Base-by-base conservation (phyloP, 2,329 filamentous ascomycete species). In the Fusarium decemcellulare region DNA sequence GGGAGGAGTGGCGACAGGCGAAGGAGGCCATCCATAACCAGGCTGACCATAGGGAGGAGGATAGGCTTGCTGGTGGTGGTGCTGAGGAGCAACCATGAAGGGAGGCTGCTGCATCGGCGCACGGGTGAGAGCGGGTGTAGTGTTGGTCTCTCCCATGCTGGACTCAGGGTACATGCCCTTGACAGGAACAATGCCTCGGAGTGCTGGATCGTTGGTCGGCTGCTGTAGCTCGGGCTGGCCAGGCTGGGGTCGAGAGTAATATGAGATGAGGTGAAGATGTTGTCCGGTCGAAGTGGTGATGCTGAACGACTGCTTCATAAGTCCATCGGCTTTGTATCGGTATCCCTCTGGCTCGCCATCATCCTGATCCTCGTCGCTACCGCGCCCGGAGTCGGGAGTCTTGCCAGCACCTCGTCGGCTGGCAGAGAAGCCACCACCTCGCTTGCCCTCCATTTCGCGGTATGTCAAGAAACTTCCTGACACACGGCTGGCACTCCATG, bases 281-380 rank as follows among this genome's bases (percentile, higher is more conserved):
- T 98, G 94, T 70, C 94, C 76, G 39, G 87, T 91, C 2, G 93
- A 94, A 2, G 96, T 98, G 23, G 95, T 98, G 82, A 99, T 98
- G 83, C 95, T 98, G 86, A 98, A 99, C 0, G 96, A 98, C 82
- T 99, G 96, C 87, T 99, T 99, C 94, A 98, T 98, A 5, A 99
- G 87, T 1, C 96, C 96, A 76, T 99, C 96, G 10, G 92, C 93
- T 85, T 98, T 99, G 83, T 97, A 97, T 69, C 94, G 87, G 80
- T 97, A 97, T 43, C 94, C 94, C 79, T 97, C 94, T 0, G 93
- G 93, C 75, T 97, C 94, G 72, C 90, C 92, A 57, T 93, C 91
- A 70, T 94, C 92, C 51, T 93, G 93, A 73, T 97, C 93, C 51
- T 96, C 95, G 75, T 97, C 94, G 77, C 93, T 95, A 30, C 89